These are phyloP conservation scores for Torrubiellomyces zombiae DNA, from an alignment of 2,329 filamentous ascomycete genomes.

Conservation along the genomic window DNA sequence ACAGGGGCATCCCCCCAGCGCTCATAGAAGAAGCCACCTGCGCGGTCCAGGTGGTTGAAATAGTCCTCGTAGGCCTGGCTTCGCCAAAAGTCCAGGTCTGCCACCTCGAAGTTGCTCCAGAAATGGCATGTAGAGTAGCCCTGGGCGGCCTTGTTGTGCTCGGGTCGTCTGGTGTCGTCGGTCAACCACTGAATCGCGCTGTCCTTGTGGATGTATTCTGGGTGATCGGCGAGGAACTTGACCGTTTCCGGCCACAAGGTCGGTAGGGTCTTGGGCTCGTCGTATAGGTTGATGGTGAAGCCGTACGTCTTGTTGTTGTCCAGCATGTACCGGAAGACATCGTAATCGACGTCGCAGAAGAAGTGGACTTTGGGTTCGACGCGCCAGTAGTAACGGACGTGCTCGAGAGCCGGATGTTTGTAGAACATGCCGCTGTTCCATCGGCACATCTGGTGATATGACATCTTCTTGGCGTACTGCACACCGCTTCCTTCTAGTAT, in stretches of 20 bases:
- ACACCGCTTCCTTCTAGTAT: conserved; percentile 71
- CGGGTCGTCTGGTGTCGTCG: conserved; percentile 58
- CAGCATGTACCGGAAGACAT: conserved; percentile 95
- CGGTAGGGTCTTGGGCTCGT: conserved; percentile 71
- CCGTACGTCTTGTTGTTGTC: conserved; percentile 98
- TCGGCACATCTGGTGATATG: conserved; percentile 97
- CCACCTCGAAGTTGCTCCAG: conserved; percentile 98
- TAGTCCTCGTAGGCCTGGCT: conserved; percentile 85
- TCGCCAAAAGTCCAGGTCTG: conserved; percentile 82
- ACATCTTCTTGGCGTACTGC: conserved; percentile 76
- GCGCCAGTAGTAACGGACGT: conserved; percentile 90
- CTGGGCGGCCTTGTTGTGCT: conserved; percentile 65
- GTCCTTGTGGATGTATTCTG: conserved; percentile 63
- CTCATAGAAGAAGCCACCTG: conserved; percentile 97
- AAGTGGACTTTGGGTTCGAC: conserved; percentile 98
- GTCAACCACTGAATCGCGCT: conserved; percentile 81
- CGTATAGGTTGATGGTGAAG: conserved; percentile 95
- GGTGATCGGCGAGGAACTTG: conserved; percentile 76
- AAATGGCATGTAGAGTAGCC: conserved; percentile 98
- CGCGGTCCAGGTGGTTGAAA: conserved; percentile 90
- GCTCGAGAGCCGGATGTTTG: conserved; percentile 72
- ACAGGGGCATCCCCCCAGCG: conserved; percentile 96
- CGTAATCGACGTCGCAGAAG: conserved; percentile 97
- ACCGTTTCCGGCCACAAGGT: conserved; percentile 90
- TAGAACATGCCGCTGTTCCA: conserved; percentile 99